Conservation (phyloP, 2,329 filamentous ascomycete genomes). For the Tolypocladium amazonense region DNA sequence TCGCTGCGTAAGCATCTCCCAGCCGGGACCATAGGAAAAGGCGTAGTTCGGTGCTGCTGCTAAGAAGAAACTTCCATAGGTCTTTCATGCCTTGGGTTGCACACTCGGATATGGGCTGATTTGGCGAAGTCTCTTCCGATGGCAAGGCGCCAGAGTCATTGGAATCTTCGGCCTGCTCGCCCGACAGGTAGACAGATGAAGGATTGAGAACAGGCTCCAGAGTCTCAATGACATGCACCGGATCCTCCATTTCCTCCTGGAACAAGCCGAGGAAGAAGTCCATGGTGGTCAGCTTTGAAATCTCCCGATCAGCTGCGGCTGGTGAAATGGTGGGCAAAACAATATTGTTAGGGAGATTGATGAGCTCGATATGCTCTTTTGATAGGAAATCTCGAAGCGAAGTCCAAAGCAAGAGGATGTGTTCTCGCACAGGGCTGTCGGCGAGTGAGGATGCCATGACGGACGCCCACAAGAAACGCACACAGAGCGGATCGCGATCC, state of each 20-base stretch:
- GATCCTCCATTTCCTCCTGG: constrained; percentile 69
- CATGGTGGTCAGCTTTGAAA: constrained; percentile 87
- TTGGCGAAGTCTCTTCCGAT: constrained; percentile 1
- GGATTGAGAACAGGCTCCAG: constrained; percentile 86
- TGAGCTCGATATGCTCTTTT: constrained; percentile 28
- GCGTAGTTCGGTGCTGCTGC: constrained; percentile 71
- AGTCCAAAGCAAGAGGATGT: constrained; percentile 47
- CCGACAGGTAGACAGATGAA: constrained; percentile 36
- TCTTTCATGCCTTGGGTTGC: constrained; percentile 55
- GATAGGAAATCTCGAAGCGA: constrained; percentile 42
- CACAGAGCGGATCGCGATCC: constrained; percentile 27
- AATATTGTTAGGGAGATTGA: constrained; percentile 70
- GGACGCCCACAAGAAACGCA: constrained; percentile 48
- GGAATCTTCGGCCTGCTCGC: constrained; percentile 5
- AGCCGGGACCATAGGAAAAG: constrained; percentile 85
- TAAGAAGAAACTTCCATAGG: constrained; percentile 75
- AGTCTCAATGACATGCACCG: constrained; percentile 77
- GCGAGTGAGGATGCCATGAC: constrained; percentile 41
- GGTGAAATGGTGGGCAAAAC: constrained; percentile 81
- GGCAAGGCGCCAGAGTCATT: constrained; percentile 8
- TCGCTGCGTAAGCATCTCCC: constrained; percentile 77
- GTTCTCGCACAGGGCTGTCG: constrained; percentile 43
- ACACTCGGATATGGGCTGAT: constrained; percentile 37
- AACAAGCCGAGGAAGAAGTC: constrained; percentile 93
- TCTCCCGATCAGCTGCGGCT: constrained; percentile 77